Evolutionary conservation across 441 rosid genomes (phyloP), one percentile per base, ranked within the genome.

Genomic region (Theobroma grandiflorum): DNA sequence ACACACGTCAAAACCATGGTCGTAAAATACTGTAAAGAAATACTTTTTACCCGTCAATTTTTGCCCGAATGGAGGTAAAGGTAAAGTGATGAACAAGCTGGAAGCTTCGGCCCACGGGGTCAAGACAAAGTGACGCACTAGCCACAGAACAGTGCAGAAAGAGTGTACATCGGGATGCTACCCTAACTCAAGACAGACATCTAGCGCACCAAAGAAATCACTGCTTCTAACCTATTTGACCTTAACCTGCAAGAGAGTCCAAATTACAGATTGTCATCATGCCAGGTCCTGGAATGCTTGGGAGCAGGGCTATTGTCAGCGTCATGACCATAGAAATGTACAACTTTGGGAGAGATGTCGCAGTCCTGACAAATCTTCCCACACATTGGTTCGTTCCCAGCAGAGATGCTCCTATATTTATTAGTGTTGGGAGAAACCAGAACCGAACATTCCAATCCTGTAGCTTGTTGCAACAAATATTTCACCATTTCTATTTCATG

Each of bases 1-100:
- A 77, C 37, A 57, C 81, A 40, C 82, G 80, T 79, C 81, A 79
- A 76, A 11, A 10, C 9, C 18, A 37, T 62, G 12, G 35, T n/a
- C 0, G 8, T 11, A 35, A 31, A 14, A 7, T 1, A 2, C n/a
- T 20, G 2, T 16, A 4, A 10, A 47, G 15, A 52, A 52, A 52
- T 15, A 52, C 8, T 42, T 5, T 42, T 45, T 45, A n/a, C 49
- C 31, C 31, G 0, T 26, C 3, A 11, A 49, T 14, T 12, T 49
- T 16, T 5, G 53, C 31, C 31, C 15, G 3, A 11, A 49, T 2
- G 16, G 16, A 49, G 53, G 31, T 26, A 26, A 49, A 49, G 31
- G 31, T 26, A 49, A 49, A 12, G 16, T 49, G 53, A 12, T 49
- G 3, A 49, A 49, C 53, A 3, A 49, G 53, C 53, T 49, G 53